Percentiles rank a stretch among this genome's conserved stretches.
Conservation (phyloP, 2,329 filamentous ascomycete genomes). For the Colletotrichum graminicola region DNA sequence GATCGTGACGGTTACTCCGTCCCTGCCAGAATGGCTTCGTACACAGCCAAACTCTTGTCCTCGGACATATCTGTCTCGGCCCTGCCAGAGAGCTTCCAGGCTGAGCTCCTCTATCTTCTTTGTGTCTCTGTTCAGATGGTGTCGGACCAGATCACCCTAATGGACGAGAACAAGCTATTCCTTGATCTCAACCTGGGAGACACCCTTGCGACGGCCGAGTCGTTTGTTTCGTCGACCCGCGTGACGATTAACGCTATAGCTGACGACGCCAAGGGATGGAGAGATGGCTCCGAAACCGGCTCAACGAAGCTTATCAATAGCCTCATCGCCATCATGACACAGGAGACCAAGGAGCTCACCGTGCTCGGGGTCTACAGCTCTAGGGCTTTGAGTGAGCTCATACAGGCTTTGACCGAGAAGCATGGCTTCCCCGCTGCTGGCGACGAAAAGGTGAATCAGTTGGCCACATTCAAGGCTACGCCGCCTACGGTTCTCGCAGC, state of each 20-base stretch:
- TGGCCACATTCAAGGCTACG: slow-evolving; percentile 61
- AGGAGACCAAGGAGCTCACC: slow-evolving; percentile 57
- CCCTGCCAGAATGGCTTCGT: slow-evolving; percentile 81
- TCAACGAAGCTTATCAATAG: slow-evolving; percentile 54
- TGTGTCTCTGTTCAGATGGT: slow-evolving; percentile 64
- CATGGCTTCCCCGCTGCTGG: slow-evolving; percentile 60
- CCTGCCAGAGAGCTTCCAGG: slow-evolving; percentile 57
- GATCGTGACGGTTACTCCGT: slow-evolving; percentile 79
- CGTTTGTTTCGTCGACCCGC: slow-evolving; percentile 57
- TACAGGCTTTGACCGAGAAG: slow-evolving; percentile 60
- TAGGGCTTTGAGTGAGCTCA: slow-evolving; percentile 62
- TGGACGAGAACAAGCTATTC: slow-evolving; percentile 62
- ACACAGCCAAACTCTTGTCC: slow-evolving; percentile 70
- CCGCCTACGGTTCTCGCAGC: slow-evolving; percentile 62
- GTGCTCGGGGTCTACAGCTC: slow-evolving; percentile 65
- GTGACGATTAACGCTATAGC: slow-evolving; percentile 53
- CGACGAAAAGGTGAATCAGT: slow-evolving; percentile 61
- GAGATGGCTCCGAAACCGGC: slow-evolving; percentile 49
- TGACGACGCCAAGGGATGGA: slow-evolving; percentile 54
- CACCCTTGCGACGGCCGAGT: slow-evolving; percentile 55
- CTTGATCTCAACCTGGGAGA: slow-evolving; percentile 53
- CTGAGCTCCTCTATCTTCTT: slow-evolving; percentile 65
- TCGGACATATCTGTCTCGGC: slow-evolving; percentile 54
- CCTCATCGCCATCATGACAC: slow-evolving; percentile 59
- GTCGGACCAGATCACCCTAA: slow-evolving; percentile 65